A percentile compares a stretch with the other conserved stretches of the same genome.
Conservation (phyloP, 23 red algal species). For the Gracilaria domingensis region DNA sequence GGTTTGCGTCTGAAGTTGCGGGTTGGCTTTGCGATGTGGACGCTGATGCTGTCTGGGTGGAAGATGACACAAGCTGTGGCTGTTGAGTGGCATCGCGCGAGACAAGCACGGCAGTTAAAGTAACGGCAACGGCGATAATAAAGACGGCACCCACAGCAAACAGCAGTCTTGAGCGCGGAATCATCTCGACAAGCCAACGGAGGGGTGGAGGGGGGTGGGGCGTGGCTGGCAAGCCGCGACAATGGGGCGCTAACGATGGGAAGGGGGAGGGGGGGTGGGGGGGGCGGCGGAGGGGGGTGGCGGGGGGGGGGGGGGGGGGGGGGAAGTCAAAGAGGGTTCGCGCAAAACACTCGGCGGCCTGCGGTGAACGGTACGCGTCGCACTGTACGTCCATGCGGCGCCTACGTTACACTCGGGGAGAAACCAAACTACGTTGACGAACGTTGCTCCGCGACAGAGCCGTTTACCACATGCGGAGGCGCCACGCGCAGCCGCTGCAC, state of each 20-base stretch:
- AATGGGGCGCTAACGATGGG: neutral
- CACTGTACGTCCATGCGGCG: too few species aligned
- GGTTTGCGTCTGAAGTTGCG: neutral
- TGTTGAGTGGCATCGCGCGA: conserved; percentile 15
- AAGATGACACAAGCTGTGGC: conserved; percentile 7
- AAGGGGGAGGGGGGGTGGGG: neutral
- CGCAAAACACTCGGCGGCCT: too few species aligned
- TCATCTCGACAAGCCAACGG: neutral
- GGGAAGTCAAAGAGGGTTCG: too few species aligned
- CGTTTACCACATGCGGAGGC: neutral
- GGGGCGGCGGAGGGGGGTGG: too few species aligned
- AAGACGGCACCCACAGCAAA: neutral
- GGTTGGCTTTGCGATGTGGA: neutral
- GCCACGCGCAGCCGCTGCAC: neutral
- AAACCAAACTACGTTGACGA: neutral
- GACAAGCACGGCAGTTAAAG: conserved; percentile 14
- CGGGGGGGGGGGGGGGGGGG: too few species aligned
- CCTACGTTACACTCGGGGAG: neutral
- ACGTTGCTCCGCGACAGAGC: neutral
- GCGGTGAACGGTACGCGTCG: neutral
- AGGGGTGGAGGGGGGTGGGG: neutral
- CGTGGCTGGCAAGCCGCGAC: too few species aligned
- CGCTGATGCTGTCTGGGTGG: neutral
- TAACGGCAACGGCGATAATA: neutral
- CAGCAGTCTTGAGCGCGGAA: neutral